Percentiles rank a stretch among this genome's conserved stretches.
phyloP scores from a whole-genome alignment of 2,329 filamentous ascomycete species.

The Penicillium oxalicum region DNA sequence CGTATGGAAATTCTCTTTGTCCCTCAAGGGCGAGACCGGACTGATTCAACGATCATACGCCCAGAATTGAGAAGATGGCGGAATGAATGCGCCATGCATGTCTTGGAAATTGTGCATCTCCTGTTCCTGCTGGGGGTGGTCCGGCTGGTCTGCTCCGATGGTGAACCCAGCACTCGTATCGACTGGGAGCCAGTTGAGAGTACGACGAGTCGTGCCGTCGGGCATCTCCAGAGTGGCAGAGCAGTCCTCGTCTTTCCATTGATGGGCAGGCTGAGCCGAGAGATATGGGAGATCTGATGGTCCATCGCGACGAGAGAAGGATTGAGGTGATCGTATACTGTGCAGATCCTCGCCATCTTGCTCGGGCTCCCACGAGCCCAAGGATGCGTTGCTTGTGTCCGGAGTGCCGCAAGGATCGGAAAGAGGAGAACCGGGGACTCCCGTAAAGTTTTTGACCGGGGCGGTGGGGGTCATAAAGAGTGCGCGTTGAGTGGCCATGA shows the following conservation, averaged over 20 bases:
- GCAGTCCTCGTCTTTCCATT: constrained; percentile 9
- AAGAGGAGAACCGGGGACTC: constrained; percentile 11
- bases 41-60: not conserved
- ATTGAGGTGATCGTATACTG: not conserved
- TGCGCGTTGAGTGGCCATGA: constrained; percentile 14
- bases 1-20: not conserved
- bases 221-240: constrained; percentile 29
- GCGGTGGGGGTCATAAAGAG: constrained; percentile 14
- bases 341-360: constrained; percentile 14
- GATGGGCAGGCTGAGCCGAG: not conserved
- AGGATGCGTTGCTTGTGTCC: constrained; percentile 15
- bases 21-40: not conserved
- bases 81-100: constrained; percentile 10
- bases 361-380: constrained; percentile 19
- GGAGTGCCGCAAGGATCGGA: constrained; percentile 22
- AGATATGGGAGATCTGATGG: not conserved
- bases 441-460: constrained; percentile 1
- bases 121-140: not conserved
- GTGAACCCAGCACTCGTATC: constrained; percentile 27
- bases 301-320: not conserved
- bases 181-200: constrained; percentile 29
- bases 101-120: constrained; percentile 5
- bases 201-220: constrained; percentile 27
- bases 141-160: constrained; percentile 11
- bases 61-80: not conserved